Base-by-base conservation (phyloP, 2,329 filamentous ascomycete species). In the Colletotrichum sidae region DNA sequence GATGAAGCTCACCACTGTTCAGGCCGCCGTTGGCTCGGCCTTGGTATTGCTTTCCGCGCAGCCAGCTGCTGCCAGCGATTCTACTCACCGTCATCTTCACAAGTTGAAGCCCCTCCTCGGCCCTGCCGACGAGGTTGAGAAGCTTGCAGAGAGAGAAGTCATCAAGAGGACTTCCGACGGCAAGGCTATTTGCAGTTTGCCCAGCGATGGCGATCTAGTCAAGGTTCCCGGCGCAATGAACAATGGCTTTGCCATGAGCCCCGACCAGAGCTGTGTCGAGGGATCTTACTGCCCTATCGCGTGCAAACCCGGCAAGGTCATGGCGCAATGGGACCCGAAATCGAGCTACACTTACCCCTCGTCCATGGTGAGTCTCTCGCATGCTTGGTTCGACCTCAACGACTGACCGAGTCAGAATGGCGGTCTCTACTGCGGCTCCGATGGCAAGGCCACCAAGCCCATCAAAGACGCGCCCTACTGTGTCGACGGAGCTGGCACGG, bases 221-320 rank as follows among this genome's bases (percentile, higher is more conserved):
- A 76, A 86, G 12, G 84, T 95, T 56, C 90, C 90, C 5, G 80
- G 80, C 56, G 75, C 76, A 47, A 74, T 79, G 74, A 95, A 95
- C 78, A 90, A 83, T 54, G 92, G 92, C 67, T 95, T 92, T 89
- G 92, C 92, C 46, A 89, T 94, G 87, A 91, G 90, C 72, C 91
- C 92, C 4, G 89, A 94, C 75, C 86, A 91, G 74, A 75, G 85
- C 58, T 94, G 92, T 76, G 81, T 80, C 64, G 84, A 88, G 5
- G 90, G 88, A 64, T 86, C 76, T 69, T 94, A 90, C 77, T 94
- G 92, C 73, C 92, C 92, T 2, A 90, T 92, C 75, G 92, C 92
- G 57, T 94, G 92, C 75, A 90, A 89, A 65, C 76, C 91, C 0
- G 92, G 92, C 65, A 86, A 92, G 80, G 87, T 94, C 35, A 92